These are phyloP conservation scores for Fusarium camptoceras DNA, from an alignment of 2,329 filamentous ascomycete genomes.

Conservation along the genomic window DNA sequence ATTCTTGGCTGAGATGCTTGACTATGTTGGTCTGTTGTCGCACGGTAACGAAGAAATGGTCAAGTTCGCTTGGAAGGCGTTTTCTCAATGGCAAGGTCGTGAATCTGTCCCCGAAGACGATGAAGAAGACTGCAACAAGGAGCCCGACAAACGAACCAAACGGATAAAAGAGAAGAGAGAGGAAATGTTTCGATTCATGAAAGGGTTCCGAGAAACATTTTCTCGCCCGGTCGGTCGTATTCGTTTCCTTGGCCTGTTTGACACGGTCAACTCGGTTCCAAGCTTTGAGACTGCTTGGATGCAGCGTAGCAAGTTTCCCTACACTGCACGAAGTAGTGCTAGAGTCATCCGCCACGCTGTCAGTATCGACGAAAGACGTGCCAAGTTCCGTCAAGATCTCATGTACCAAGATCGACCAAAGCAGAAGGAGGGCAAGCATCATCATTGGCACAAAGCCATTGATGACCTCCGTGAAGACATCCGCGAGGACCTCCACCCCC, in stretches of 20 bases:
- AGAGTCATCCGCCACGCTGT: conserved; percentile 76
- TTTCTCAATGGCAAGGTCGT: conserved; percentile 77
- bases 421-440: conserved; percentile 34
- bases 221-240: conserved; percentile 79
- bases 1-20: conserved; percentile 85
- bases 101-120: conserved; percentile 57
- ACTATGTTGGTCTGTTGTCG: conserved; percentile 81
- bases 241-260: conserved; percentile 81
- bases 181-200: conserved; percentile 80
- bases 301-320: conserved; percentile 81
- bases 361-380: conserved; percentile 76
- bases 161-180: conserved; percentile 55
- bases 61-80: conserved; percentile 85
- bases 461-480: conserved; percentile 40
- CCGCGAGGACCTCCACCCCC: conserved; percentile 23
- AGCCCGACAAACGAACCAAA: conserved; percentile 51
- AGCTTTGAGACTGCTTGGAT: conserved; percentile 82
- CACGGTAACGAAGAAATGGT: conserved; percentile 90
- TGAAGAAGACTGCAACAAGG: conserved; percentile 32
- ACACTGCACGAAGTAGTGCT: conserved; percentile 68
- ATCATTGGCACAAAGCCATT: conserved; percentile 42
- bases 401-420: conserved; percentile 63
- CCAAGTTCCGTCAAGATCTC: conserved; percentile 78
- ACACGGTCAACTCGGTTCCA: conserved; percentile 84
- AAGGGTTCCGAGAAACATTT: conserved; percentile 84